Evolutionary conservation across 2,329 filamentous ascomycete genomes (phyloP), one percentile per base, ranked within the genome.

Genomic region (Coniochaeta pulveracea): DNA sequence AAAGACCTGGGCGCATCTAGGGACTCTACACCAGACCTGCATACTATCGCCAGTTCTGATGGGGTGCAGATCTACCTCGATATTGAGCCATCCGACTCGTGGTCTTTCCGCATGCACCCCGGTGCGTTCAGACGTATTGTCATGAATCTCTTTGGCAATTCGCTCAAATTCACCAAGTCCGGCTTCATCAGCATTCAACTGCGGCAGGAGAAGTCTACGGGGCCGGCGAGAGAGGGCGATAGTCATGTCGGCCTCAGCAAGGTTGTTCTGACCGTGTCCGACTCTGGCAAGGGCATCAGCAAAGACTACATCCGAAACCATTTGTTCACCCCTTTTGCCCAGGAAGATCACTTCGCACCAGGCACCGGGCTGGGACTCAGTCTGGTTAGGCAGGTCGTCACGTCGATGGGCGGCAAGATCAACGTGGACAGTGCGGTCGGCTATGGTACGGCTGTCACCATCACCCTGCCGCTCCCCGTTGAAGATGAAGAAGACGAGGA

Each of bases 241-340:
- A 19, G 22, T 15, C 22, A 39, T 15, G 35, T 26, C 11, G 16
- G 18, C 7, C n/a, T 26, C 18, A 34, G 23, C 9, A 35, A 26
- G 4, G 50, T 60, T 4, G 45, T 47, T 1, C 42, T 75, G 2
- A 67, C 60, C 0, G 65, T 83, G 2, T 58, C 61, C 0, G 79
- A 84, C 41, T 76, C 76, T 0, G 79, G 79, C 2, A 66, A 65
- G 30, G 79, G 79, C 1, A 83, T 83, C 16, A 66, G 67, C 0
- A 58, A 70, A 10, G 70, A 78, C 6, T 83, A 75, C 41, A 52
- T 80, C 6, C 58, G 65, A 12, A 64, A 70, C 7, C 63, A 66
- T 9, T 51, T 81, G 0, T 83, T 75, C 45, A 70, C 64, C 0
- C 72, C 76, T 0, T 81, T 81, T 39, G 52, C 63, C 0, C 78